These are phyloP conservation scores for Xylariaceae sp. DNA, from an alignment of 2,329 filamentous ascomycete species.

Conservation along the genomic window DNA sequence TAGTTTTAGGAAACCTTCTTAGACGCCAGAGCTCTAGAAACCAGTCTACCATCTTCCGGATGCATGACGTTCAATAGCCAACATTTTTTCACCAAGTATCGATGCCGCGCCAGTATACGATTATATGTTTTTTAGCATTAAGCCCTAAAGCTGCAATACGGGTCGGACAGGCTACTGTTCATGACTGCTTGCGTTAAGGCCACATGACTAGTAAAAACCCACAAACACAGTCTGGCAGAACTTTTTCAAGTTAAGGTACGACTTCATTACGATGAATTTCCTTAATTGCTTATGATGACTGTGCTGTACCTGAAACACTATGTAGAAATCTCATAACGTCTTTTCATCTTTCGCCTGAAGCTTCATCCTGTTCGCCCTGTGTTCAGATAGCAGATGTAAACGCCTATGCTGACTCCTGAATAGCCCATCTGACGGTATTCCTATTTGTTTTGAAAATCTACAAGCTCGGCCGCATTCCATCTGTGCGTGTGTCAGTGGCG, in stretches of 20 bases:
- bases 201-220: too few relatives aligned
- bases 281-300: constrained; percentile 58
- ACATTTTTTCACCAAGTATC: too few relatives aligned
- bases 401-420: constrained; percentile 6
- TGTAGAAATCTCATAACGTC: constrained; percentile 65
- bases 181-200: too few relatives aligned
- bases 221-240: too few relatives aligned
- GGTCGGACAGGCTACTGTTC: too few relatives aligned
- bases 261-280: neutral
- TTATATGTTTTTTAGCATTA: too few relatives aligned
- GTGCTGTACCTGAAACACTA: constrained; percentile 69
- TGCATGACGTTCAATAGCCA: too few relatives aligned
- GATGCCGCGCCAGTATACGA: too few relatives aligned
- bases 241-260: constrained; percentile 22
- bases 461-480: constrained; percentile 51
- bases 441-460: constrained; percentile 40
- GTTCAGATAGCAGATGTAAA: constrained; percentile 4
- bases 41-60: too few relatives aligned
- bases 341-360: constrained; percentile 86
- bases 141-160: neutral
- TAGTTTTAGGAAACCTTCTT: too few relatives aligned
- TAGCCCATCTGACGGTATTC: too few relatives aligned
- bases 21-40: too few relatives aligned
- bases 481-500: constrained; percentile 31
- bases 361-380: constrained; percentile 27